phyloP scores from a whole-genome alignment of 2,329 filamentous ascomycete species.

The Penicillium sp. region DNA sequence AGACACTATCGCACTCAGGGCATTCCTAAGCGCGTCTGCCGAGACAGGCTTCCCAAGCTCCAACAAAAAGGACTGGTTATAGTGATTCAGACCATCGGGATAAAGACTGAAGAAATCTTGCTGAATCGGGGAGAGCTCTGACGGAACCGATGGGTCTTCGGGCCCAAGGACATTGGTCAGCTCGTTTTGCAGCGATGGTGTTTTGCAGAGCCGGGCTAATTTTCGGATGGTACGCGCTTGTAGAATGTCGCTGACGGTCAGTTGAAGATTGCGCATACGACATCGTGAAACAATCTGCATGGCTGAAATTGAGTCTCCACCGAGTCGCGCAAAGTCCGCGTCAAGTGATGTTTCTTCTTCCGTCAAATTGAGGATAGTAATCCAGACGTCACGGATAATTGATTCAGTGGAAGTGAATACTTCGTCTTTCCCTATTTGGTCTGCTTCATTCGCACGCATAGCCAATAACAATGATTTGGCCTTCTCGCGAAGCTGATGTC shows the following conservation, averaged over 20 bases:
- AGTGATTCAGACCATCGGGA: background rate
- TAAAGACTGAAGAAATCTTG: background rate
- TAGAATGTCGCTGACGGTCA: constrained; percentile 43
- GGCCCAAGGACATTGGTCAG: too few relatives aligned
- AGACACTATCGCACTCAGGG: background rate
- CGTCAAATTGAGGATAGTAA: background rate
- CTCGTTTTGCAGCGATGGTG: too few relatives aligned
- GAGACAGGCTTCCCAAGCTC: background rate
- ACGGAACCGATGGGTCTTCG: constrained; percentile 24
- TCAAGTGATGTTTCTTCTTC: background rate
- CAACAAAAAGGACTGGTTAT: background rate
- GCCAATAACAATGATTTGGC: too few relatives aligned
- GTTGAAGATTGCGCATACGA: constrained; percentile 33
- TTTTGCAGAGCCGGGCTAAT: too few relatives aligned
- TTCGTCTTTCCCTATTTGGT: background rate
- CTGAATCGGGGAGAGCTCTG: background rate
- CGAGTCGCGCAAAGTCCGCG: constrained; percentile 1
- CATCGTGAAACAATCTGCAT: constrained; percentile 39
- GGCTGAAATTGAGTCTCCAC: constrained; percentile 8
- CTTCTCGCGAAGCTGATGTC: background rate
- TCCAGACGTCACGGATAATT: background rate
- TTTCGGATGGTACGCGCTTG: too few relatives aligned
- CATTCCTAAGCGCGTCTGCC: background rate
- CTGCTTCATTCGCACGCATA: background rate
- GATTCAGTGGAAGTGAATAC: background rate